Base-by-base conservation (phyloP, 163 green algal species). In the Trebouxia gelatinosa region DNA sequence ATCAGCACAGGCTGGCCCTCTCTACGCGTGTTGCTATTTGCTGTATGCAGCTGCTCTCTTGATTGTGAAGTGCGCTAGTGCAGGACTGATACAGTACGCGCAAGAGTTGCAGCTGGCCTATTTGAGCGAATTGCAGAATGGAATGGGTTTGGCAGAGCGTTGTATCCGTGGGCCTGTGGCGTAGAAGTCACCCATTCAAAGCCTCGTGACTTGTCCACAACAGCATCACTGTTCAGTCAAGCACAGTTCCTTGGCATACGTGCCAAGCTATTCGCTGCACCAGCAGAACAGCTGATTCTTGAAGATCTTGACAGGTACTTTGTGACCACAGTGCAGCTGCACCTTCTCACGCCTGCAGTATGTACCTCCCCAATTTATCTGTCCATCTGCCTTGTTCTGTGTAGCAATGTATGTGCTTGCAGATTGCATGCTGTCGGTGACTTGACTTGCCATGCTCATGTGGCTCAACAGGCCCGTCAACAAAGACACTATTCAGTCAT, bases 61-160 rank as follows among this genome's bases (percentile, higher is more conserved):
- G n/a, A n/a, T n/a, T n/a, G n/a, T n/a, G n/a, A n/a, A n/a, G n/a
- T n/a, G n/a, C n/a, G n/a, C n/a, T n/a, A n/a, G n/a, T 67, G 64
- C 76, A 82, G 77, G 54, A 82, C 77, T 26, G 86, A 90, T 61
- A 85, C 82, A 26, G 75, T 90, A 39, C 75, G 86, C 0, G 86
- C 82, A 6, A 70, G 84, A 3, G 75, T 90, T 16, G 84, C 86
- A 19, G 80, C 84, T 23, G 86, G 82, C 6, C 57, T 89, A 9
- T 89, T 90, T 75, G 86, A 90, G 38, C 77, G 81, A 13, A 82
- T 86, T 29, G 59, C 79, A n/a, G 80, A 83, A 70, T 84, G 80
- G 83, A 87, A 87, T 37, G 83, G 83, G 4, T 83, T 78, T 40
- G 83, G 83, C 39, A 46, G 79, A 9, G 70, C 70, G 5, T 28